These are phyloP conservation scores for Neurospora sp. DNA, from an alignment of 495 filamentous ascomycete species.

Conservation along the genomic window DNA sequence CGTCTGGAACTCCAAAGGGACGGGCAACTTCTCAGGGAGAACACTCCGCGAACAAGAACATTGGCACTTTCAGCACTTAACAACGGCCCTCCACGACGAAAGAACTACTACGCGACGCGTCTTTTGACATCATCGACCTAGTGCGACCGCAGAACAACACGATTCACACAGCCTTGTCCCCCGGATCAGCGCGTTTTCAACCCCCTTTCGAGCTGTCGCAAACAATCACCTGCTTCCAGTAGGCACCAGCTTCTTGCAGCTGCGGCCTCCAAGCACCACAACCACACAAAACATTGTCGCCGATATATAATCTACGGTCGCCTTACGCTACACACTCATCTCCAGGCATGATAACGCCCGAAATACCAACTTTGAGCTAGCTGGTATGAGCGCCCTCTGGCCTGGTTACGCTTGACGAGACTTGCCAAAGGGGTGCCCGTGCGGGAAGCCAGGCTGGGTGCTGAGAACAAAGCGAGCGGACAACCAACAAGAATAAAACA, in stretches of 20 bases:
- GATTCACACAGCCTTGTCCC: not conserved
- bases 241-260: not conserved
- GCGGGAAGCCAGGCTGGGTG: not conserved
- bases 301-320: not conserved
- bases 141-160: not conserved
- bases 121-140: not conserved
- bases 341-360: slow-evolving; percentile 13
- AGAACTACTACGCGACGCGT: not conserved
- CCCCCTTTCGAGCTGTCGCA: not conserved
- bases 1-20: not conserved
- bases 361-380: not conserved
- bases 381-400: slow-evolving; percentile 14
- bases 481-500: slow-evolving; percentile 1
- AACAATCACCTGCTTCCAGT: not conserved
- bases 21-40: not conserved
- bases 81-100: not conserved
- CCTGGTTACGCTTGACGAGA: slow-evolving; percentile 11
- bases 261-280: not conserved
- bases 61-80: not conserved
- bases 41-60: not conserved
- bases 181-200: slow-evolving; percentile 6
- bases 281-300: not conserved
- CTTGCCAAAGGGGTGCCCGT: slow-evolving; percentile 4
- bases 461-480: not conserved
- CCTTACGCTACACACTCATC: slow-evolving; percentile 1